Evolutionary conservation across 106 monocot species (phyloP).

Genomic region (Triglochin maritima): DNA sequence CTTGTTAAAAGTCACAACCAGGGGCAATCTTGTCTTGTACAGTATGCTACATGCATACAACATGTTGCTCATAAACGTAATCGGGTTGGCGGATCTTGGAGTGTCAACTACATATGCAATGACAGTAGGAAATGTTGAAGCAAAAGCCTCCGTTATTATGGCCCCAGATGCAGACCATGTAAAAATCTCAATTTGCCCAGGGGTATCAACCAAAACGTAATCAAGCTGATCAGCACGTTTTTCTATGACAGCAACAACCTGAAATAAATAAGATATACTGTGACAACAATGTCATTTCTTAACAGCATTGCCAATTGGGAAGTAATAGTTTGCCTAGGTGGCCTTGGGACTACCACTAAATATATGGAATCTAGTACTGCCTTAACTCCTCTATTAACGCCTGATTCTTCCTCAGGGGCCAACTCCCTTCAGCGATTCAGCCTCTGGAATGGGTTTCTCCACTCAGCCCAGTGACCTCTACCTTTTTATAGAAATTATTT

Average conservation of each 20-base stretch:
- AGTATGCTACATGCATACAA: slow-evolving; percentile 98
- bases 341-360: too few species aligned
- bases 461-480: too few species aligned
- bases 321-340: too few species aligned
- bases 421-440: too few species aligned
- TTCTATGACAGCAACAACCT: slow-evolving; percentile 86
- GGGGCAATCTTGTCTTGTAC: slow-evolving; percentile 87
- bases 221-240: slow-evolving; percentile 82
- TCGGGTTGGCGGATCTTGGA: slow-evolving; percentile 69
- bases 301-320: too few species aligned
- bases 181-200: slow-evolving; percentile 98
- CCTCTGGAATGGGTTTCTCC: too few species aligned
- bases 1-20: slow-evolving; percentile 87
- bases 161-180: slow-evolving; percentile 99
- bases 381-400: too few species aligned
- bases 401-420: too few species aligned
- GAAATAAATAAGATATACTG: slow-evolving; percentile 6
- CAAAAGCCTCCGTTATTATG: slow-evolving; percentile 92
- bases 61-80: slow-evolving; percentile 99
- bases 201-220: slow-evolving; percentile 93
- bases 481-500: too few species aligned
- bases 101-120: slow-evolving; percentile 94
- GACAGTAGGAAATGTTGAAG: slow-evolving; percentile 92
- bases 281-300: too few species aligned
- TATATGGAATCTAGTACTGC: too few species aligned